Evolutionary conservation across 257 asterid species (phyloP).

Genomic region (Nicotiana paniculata): DNA sequence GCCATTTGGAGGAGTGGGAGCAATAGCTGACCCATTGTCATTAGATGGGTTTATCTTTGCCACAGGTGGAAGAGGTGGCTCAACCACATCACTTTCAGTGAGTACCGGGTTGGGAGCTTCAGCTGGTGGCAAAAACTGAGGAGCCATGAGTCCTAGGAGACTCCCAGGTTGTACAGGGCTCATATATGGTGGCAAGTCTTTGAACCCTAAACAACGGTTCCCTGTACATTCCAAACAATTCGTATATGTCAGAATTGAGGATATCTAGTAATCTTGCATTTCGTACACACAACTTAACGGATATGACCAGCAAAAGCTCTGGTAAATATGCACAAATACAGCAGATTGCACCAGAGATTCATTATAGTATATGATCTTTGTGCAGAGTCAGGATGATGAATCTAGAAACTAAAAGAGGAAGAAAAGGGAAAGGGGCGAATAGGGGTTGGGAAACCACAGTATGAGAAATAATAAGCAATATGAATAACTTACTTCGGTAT

Average conservation of each 20-base stretch:
- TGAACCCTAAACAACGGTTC: conserved; percentile 63
- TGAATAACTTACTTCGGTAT: conserved; percentile 61
- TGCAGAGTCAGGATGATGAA: not conserved
- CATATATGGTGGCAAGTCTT: conserved; percentile 47
- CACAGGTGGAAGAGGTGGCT: conserved; percentile 77
- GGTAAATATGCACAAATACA: not conserved
- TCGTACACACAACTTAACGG: not conserved
- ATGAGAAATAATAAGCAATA: not conserved
- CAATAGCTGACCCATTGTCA: conserved; percentile 29
- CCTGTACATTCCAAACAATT: conserved; percentile 32
- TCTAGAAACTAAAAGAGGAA: not conserved
- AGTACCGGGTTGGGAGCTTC: conserved; percentile 66
- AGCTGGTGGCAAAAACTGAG: conserved; percentile 46
- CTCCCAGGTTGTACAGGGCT: conserved; percentile 43
- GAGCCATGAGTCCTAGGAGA: conserved; percentile 33
- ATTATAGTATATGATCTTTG: not conserved
- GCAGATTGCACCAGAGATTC: not conserved
- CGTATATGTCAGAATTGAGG: not conserved
- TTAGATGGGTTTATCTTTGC: conserved; percentile 20
- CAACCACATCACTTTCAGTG: conserved; percentile 35
- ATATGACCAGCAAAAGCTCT: not conserved
- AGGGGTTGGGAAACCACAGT: not conserved
- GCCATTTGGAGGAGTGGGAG: conserved; percentile 43
- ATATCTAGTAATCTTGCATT: not conserved
- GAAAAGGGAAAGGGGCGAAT: not conserved